A percentile compares a stretch with the other conserved stretches of the same genome.
These are phyloP conservation scores for Colletotrichum limetticola DNA, from an alignment of 2,329 filamentous ascomycete species.

Conservation along the genomic window DNA sequence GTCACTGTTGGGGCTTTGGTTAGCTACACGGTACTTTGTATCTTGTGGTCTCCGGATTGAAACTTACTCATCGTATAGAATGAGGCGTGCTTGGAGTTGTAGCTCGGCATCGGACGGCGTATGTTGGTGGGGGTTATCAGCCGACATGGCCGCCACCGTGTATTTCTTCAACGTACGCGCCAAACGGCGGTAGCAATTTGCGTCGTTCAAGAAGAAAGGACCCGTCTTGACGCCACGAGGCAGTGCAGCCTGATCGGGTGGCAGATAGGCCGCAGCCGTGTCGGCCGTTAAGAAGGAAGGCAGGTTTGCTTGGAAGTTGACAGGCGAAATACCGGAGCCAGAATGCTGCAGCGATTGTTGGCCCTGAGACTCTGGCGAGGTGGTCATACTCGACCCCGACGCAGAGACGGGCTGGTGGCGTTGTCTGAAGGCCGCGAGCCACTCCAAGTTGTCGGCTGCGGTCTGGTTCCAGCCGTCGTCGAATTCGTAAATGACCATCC, in stretches of 20 bases:
- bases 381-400: slow-evolving; percentile 6
- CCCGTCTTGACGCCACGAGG: slow-evolving; percentile 31
- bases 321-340: slow-evolving; percentile 4
- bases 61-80: slow-evolving; percentile 70
- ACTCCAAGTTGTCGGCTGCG: slow-evolving; percentile 64
- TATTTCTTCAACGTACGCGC: slow-evolving; percentile 64
- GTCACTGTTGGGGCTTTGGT: slow-evolving; percentile 52
- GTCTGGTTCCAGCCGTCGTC: slow-evolving; percentile 75
- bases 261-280: neutral
- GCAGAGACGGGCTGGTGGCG: slow-evolving; percentile 47
- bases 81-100: slow-evolving; percentile 72
- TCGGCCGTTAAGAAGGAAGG: neutral
- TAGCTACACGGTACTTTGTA: slow-evolving; percentile 26
- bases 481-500: slow-evolving; percentile 70
- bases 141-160: slow-evolving; percentile 63
- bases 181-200: slow-evolving; percentile 69
- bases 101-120: slow-evolving; percentile 70
- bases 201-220: slow-evolving; percentile 67
- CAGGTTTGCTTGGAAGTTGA: neutral
- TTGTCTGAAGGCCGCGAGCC: slow-evolving; percentile 64
- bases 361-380: slow-evolving; percentile 11
- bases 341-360: neutral
- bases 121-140: slow-evolving; percentile 69
- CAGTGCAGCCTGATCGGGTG: neutral
- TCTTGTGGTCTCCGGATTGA: neutral